phyloP scores from a whole-genome alignment of 805 yeast species.

The Candida ovalis region DNA sequence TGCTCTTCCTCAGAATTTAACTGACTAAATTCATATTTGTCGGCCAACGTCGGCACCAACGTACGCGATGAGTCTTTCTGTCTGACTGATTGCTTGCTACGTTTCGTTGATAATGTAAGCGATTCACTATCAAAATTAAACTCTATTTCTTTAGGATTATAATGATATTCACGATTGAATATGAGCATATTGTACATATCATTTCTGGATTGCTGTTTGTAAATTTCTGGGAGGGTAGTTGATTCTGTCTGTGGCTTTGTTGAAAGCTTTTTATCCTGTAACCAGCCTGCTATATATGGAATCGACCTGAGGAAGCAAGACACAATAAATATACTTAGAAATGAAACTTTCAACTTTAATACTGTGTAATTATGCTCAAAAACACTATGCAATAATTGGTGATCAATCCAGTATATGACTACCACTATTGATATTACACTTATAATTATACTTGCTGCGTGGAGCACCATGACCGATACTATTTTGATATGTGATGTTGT shows the following conservation, averaged over 20 bases:
- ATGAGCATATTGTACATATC: neutral
- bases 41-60: conserved; percentile 16
- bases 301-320: conserved; percentile 1
- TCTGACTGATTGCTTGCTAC: conserved; percentile 9
- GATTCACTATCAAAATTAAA: conserved; percentile 1
- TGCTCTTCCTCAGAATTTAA: neutral
- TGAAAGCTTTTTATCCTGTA: neutral
- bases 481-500: neutral
- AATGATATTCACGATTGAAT: neutral
- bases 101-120: conserved; percentile 6
- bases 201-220: neutral
- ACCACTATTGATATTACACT: conserved; percentile 8
- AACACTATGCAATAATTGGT: neutral
- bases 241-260: neutral
- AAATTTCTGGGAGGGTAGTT: neutral
- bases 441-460: conserved; percentile 1
- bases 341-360: conserved; percentile 2
- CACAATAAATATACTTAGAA: conserved; percentile 4
- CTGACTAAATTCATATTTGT: conserved; percentile 3
- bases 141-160: neutral
- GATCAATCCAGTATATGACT: conserved; percentile 15
- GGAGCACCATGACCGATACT: neutral
- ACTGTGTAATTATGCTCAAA: neutral
- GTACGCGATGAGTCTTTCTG: conserved; percentile 18
- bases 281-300: neutral